These are phyloP conservation scores for Cyclospora cayetanensis DNA, from an alignment of 169 alveolate genomes.

Conservation along the genomic window DNA sequence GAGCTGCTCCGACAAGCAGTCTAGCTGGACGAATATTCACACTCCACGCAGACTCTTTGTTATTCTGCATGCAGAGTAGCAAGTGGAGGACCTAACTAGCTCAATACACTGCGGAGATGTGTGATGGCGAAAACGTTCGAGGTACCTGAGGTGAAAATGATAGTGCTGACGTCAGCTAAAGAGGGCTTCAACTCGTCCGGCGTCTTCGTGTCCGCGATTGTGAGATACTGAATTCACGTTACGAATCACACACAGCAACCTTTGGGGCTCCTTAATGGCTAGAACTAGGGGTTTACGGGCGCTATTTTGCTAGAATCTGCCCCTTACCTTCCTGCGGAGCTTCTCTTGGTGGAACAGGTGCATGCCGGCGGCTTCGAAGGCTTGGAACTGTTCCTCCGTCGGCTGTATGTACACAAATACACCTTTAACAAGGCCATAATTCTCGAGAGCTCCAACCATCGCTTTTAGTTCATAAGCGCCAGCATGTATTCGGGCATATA, in stretches of 20 bases:
- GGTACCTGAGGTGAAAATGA: constrained; percentile 65
- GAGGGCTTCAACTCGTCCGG: constrained; percentile 44
- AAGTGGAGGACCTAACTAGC: neutral
- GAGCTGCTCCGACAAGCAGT: neutral
- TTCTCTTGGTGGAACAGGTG: constrained; percentile 15
- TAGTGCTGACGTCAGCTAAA: constrained; percentile 54
- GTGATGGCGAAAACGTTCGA: neutral
- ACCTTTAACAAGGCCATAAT: no score
- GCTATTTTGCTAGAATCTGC: no score
- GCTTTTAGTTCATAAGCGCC: neutral
- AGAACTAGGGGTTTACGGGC: neutral
- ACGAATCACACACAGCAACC: neutral
- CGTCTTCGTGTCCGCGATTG: constrained; percentile 10
- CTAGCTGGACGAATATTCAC: neutral
- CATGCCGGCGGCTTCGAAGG: constrained; percentile 1
- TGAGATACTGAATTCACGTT: neutral
- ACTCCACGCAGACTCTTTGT: neutral
- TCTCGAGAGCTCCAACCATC: neutral
- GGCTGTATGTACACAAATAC: constrained; percentile 23
- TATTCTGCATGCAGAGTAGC: neutral
- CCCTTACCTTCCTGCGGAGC: constrained; percentile 37
- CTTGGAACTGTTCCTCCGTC: constrained; percentile 41
- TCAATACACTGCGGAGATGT: neutral
- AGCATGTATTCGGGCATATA: neutral
- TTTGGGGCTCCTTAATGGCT: neutral